A percentile compares a stretch with the other conserved stretches of the same genome.
Evolutionary conservation across 1,284 basidiomycete genomes (phyloP).

Genomic region (Pseudozyma thailandica): DNA sequence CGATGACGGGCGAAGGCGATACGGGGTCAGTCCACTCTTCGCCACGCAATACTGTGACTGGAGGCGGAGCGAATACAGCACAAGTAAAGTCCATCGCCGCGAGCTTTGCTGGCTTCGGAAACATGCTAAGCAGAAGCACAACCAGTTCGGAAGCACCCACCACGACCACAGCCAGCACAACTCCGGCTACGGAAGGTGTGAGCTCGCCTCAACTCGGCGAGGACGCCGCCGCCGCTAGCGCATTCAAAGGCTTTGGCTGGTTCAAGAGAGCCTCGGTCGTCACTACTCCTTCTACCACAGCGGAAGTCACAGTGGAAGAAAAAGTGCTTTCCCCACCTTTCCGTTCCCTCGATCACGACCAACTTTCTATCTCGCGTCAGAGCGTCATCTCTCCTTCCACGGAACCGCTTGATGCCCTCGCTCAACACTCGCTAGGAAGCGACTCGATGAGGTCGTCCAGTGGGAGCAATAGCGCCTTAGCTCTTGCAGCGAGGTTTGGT

Average conservation of each 20-base stretch:
- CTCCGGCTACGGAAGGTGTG: not conserved
- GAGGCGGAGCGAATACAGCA: not conserved
- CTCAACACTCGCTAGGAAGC: not conserved
- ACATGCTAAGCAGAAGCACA: conserved; percentile 18
- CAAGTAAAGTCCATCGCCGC: conserved; percentile 26
- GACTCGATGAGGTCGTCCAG: not conserved
- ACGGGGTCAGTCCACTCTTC: not conserved
- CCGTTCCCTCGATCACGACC: conserved; percentile 53
- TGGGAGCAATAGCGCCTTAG: conserved; percentile 15
- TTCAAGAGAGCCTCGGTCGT: conserved; percentile 44
- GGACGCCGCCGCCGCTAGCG: conserved; percentile 12
- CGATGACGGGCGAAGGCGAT: too few relatives aligned
- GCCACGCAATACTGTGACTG: not conserved
- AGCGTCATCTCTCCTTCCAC: conserved; percentile 10
- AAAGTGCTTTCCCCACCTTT: conserved; percentile 47
- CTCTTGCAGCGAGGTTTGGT: conserved; percentile 19
- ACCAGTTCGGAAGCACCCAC: not conserved
- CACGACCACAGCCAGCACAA: not conserved
- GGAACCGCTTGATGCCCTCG: not conserved
- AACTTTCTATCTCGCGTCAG: conserved; percentile 41
- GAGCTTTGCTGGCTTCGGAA: conserved; percentile 39
- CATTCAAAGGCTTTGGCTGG: conserved; percentile 47
- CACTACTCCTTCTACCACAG: not conserved
- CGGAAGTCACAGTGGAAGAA: conserved; percentile 27
- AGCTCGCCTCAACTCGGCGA: conserved; percentile 17